Evolutionary conservation across 148 eudicot genomes (phyloP).

Genomic region (Nepenthes gracilis): DNA sequence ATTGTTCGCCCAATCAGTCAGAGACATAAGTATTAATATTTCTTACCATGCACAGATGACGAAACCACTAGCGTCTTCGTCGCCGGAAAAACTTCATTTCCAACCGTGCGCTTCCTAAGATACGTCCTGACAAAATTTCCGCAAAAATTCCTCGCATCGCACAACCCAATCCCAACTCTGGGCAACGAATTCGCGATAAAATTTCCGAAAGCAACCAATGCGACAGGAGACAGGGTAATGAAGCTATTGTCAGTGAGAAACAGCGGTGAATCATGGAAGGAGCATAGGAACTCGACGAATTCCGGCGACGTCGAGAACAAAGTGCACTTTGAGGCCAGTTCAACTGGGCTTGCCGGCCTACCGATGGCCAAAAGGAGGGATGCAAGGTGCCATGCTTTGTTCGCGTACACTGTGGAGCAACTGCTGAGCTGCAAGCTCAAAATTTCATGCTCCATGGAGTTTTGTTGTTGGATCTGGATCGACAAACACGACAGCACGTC

Average conservation of each 20-base stretch:
- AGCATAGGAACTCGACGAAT: too few species aligned
- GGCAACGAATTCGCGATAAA: conserved; percentile 25
- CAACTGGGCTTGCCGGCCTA: conserved; percentile 30
- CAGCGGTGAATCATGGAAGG: too few species aligned
- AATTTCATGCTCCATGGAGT: conserved; percentile 14
- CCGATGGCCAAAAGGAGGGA: conserved; percentile 27
- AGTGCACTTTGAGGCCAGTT: conserved; percentile 37
- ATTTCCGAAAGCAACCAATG: conserved; percentile 15
- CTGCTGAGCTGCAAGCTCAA: conserved; percentile 10
- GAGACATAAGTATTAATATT: neutral
- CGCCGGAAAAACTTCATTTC: conserved; percentile 9
- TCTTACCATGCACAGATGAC: conserved; percentile 21
- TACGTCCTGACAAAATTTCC: conserved; percentile 24
- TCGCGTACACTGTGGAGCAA: conserved; percentile 10
- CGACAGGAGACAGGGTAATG: neutral
- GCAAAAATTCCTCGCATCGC: conserved; percentile 6
- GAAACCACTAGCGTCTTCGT: conserved; percentile 20
- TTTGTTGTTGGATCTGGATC: conserved; percentile 4
- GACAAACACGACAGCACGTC: neutral
- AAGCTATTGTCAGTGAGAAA: too few species aligned
- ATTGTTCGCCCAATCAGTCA: neutral
- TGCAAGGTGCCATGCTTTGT: conserved; percentile 52
- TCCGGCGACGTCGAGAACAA: conserved; percentile 9
- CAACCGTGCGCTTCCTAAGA: conserved; percentile 31
- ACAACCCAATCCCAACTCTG: conserved; percentile 9